Evolutionary conservation across 768 basidiomycete genomes (phyloP).

Genomic region (Lyophyllum decastes): DNA sequence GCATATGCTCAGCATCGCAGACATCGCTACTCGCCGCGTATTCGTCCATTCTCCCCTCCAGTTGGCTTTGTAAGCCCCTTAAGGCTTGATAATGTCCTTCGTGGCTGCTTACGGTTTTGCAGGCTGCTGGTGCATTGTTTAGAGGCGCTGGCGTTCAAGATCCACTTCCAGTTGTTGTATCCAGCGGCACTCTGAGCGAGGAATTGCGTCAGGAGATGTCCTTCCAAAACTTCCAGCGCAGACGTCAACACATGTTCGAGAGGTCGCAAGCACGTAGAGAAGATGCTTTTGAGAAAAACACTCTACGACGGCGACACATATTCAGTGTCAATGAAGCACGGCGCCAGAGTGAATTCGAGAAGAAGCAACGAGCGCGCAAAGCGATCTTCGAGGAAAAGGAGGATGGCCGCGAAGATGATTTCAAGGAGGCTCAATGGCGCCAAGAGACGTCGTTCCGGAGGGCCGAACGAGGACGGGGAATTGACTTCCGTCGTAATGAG

Average conservation of each 20-base stretch:
- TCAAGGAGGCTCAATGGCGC: not conserved
- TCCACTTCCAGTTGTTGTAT: not conserved
- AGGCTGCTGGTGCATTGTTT: not conserved
- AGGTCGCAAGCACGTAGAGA: conserved; percentile 3
- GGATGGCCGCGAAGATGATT: not conserved
- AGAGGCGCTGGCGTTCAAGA: not conserved
- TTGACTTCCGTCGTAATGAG: not conserved
- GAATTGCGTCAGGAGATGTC: not conserved
- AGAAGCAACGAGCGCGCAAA: conserved; percentile 1
- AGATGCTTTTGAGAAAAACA: conserved; percentile 1
- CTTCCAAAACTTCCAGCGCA: not conserved
- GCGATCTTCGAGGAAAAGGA: not conserved
- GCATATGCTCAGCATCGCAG: too few relatives aligned
- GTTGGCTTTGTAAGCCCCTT: conserved; percentile 7
- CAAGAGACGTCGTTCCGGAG: not conserved
- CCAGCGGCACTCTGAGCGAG: not conserved
- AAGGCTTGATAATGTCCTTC: too few relatives aligned
- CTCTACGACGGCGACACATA: not conserved
- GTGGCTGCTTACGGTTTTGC: not conserved
- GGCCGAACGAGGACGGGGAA: not conserved
- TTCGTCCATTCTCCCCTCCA: not conserved
- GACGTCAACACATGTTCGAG: not conserved
- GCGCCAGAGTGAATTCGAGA: conserved; percentile 1
- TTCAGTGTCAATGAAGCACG: conserved; percentile 8
- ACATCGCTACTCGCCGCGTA: not conserved